These are phyloP conservation scores for Biancaea sappan DNA, from an alignment of 306 rosid species.

Conservation along the genomic window DNA sequence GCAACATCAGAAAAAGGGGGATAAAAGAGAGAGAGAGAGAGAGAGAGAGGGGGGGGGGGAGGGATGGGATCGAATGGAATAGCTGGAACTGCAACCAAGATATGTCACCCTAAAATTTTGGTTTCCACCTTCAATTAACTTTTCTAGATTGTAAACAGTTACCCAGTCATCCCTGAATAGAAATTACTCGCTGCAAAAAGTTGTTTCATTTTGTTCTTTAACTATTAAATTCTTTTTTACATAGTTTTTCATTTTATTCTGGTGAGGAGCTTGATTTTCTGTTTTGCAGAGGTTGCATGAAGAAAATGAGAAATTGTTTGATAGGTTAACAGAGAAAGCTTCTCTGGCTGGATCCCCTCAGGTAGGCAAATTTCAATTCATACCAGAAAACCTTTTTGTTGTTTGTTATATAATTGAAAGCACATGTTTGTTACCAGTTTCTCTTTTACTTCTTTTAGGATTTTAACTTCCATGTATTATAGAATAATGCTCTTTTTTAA, in stretches of 20 bases:
- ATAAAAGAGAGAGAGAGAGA: no score
- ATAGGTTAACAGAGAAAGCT: conserved; percentile 84
- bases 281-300: conserved; percentile 90
- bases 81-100: conserved; percentile 19
- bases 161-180: not conserved
- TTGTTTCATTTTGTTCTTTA: not conserved
- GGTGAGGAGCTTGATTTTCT: conserved; percentile 34
- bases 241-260: conserved; percentile 24
- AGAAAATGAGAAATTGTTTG: conserved; percentile 96
- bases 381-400: conserved; percentile 13
- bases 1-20: no score
- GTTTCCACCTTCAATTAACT: not conserved
- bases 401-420: not conserved
- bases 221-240: not conserved
- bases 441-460: not conserved
- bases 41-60: no score
- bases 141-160: conserved; percentile 26
- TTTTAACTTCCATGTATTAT: not conserved
- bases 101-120: conserved; percentile 4
- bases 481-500: conserved; percentile 10
- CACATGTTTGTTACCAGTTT: not conserved
- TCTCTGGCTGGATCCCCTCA: conserved; percentile 66
- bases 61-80: not conserved
- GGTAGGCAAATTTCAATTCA: conserved; percentile 51
- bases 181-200: not conserved